Conservation (phyloP, 208 protist genomes). For the Crithidia fasciculata region DNA sequence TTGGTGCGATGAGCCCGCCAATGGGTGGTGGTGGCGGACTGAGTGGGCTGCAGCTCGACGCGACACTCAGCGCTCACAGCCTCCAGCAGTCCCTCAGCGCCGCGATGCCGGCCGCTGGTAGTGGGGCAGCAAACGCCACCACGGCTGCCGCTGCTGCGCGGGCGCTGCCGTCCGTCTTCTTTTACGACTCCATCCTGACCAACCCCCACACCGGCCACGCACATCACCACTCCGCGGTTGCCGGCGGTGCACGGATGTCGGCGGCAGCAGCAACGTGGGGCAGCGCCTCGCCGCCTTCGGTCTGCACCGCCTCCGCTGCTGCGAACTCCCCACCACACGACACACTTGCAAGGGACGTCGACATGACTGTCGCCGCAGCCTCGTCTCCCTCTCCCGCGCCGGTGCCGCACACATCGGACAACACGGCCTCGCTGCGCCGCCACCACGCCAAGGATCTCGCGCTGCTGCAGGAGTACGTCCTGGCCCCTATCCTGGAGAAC, state of each 20-base stretch:
- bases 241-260: not conserved
- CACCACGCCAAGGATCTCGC: conserved; percentile 39
- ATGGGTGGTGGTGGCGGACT: conserved; percentile 9
- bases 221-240: not conserved
- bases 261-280: conserved; percentile 5
- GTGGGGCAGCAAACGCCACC: not conserved
- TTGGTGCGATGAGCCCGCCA: conserved; percentile 2
- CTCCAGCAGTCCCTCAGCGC: conserved; percentile 6
- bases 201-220: conserved; percentile 1
- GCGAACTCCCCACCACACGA: not conserved
- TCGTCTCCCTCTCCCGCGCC: conserved; percentile 16
- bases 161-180: conserved; percentile 47
- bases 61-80: not conserved
- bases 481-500: conserved; percentile 61
- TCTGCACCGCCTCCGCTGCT: not conserved
- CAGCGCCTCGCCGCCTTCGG: conserved; percentile 9
- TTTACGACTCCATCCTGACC: conserved; percentile 49
- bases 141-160: conserved; percentile 2
- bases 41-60: conserved; percentile 11
- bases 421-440: conserved; percentile 41
- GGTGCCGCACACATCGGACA: conserved; percentile 21
- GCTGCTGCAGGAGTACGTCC: conserved; percentile 74
- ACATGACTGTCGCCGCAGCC: not conserved
- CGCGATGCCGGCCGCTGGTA: too few species aligned
- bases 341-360: not conserved